Base-by-base conservation (phyloP, 352 stramenopile species). In the Peronospora farinosa region DNA sequence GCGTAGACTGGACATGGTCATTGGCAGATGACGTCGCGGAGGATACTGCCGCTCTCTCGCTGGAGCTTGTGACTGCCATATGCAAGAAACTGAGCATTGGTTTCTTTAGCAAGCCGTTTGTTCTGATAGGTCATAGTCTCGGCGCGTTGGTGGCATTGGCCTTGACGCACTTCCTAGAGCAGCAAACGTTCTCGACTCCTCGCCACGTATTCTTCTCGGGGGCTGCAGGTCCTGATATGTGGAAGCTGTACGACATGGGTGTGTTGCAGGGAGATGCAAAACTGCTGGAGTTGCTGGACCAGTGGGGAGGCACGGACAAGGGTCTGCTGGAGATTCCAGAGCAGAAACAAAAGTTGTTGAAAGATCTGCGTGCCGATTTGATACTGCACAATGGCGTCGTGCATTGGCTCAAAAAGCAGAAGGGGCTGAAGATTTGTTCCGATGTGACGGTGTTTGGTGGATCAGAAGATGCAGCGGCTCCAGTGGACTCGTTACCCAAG, bases 91-190 rank as follows among this genome's bases (percentile, higher is more conserved):
- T 87, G 15, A 60, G 45, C 44, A 54, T 53, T 40, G 63, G 66
- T 33, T 89, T 89, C 60, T 87, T 89, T 46, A 74, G 82, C 54
- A 89, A 89, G 54, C 75, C 67, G 0, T 89, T 82, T 50, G 73
- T 82, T 30, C 43, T 89, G 21, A 32, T 81, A 19, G 78, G 78
- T 43, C 78, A 89, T 60, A 86, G 73, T 53, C 60, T 89, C 9
- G 78, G 78, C n/a, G 75, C 78, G 31, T 52, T 86, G 17, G 59
- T 70, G 35, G 72, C 72, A 33, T 57, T 89, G 9, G 74, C 67
- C 28, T 60, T 89, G 30, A 57, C 75, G 56, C 60, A 66, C 27
- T 56, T 63, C 52, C 65, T 89, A 9, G 56, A 76, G 10, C 43
- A 57, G 12, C 60, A 60, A 31, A 40, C 67, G 25, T 85, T 84